Conservation (phyloP, 768 basidiomycete genomes). For the Mycena galericulata region DNA sequence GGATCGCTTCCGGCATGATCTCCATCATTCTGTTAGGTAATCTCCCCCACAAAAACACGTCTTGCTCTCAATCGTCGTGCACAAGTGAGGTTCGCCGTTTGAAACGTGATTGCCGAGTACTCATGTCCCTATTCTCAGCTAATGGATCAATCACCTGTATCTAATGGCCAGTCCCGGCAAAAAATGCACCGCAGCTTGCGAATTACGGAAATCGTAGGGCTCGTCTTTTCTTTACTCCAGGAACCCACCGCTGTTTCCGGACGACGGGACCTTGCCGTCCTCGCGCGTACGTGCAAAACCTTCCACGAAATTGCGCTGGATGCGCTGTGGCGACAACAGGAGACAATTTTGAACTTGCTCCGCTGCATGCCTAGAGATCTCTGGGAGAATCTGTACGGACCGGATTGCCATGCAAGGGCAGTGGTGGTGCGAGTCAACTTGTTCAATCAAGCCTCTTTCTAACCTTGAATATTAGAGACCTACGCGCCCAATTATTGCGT, state of each 20-base stretch:
- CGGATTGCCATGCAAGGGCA: not conserved
- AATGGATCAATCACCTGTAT: too few species aligned
- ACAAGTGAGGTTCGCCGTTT: too few species aligned
- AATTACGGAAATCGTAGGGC: not conserved
- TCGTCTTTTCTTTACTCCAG: too few species aligned
- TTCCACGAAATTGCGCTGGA: not conserved
- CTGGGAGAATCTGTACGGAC: not conserved
- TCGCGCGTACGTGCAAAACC: not conserved
- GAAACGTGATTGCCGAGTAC: too few species aligned
- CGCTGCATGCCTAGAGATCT: not conserved
- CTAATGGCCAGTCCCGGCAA: too few species aligned
- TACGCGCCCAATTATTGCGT: not conserved
- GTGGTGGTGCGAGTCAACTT: not conserved
- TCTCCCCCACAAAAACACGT: too few species aligned
- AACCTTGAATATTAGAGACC: not conserved
- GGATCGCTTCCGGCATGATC: too few species aligned
- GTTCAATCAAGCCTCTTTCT: not conserved
- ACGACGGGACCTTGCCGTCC: not conserved
- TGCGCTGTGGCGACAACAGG: not conserved
- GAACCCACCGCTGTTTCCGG: not conserved
- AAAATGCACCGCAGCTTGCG: not conserved
- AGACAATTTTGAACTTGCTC: not conserved
- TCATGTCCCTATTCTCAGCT: too few species aligned
- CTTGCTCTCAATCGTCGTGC: too few species aligned
- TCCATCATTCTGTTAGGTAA: too few species aligned